Conservation (phyloP, 352 stramenopile genomes). For the Globisporangium iwayamae region DNA sequence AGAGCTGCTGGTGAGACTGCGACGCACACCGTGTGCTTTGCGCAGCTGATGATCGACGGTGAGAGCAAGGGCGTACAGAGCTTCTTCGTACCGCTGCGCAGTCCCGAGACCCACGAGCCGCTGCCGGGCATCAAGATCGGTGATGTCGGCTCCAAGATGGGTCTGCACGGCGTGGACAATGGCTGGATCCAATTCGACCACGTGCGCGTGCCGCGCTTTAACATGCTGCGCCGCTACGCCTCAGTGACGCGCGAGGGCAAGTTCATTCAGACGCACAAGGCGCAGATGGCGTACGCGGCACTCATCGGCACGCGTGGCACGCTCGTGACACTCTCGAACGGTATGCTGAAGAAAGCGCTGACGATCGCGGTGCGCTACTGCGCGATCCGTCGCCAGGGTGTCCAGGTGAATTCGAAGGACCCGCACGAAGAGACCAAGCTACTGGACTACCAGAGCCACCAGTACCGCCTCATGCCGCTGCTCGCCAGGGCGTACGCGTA, state of each 20-base stretch:
- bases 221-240: slow-evolving; percentile 76
- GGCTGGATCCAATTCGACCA: slow-evolving; percentile 73
- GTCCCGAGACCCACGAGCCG: slow-evolving; percentile 66
- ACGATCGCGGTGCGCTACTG: slow-evolving; percentile 95
- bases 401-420: slow-evolving; percentile 34
- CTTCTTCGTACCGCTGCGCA: slow-evolving; percentile 93
- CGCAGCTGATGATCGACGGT: not conserved
- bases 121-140: slow-evolving; percentile 55
- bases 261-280: slow-evolving; percentile 36
- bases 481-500: slow-evolving; percentile 88
- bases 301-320: slow-evolving; percentile 39
- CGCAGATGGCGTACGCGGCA: not conserved
- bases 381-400: slow-evolving; percentile 88
- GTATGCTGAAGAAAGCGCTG: slow-evolving; percentile 59
- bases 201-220: slow-evolving; percentile 60
- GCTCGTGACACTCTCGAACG: slow-evolving; percentile 63
- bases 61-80: slow-evolving; percentile 85
- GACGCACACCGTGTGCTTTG: slow-evolving; percentile 1
- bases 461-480: slow-evolving; percentile 92
- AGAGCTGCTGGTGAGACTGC: not conserved
- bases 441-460: slow-evolving; percentile 94
- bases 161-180: slow-evolving; percentile 71
- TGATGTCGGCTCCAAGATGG: slow-evolving; percentile 70
- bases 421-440: slow-evolving; percentile 84
- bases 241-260: slow-evolving; percentile 52